Percentiles rank a stretch among this genome's conserved stretches.
Evolutionary conservation across 139 green algal species (phyloP).

Genomic region (Yamagishiella unicocca): DNA sequence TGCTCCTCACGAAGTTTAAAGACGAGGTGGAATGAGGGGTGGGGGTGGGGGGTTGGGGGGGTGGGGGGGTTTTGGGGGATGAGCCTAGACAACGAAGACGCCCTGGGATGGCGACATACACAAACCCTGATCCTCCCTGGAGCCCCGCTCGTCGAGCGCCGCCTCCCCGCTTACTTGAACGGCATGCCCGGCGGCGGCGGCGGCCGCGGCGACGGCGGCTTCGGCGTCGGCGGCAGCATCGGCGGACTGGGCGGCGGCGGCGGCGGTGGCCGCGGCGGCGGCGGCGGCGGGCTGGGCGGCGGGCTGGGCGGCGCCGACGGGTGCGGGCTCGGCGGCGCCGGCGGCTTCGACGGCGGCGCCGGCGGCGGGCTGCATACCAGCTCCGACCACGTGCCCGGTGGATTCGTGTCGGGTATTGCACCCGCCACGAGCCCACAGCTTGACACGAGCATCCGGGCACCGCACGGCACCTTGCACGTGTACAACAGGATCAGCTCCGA

Average conservation of each 20-base stretch:
- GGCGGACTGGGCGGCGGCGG: background rate
- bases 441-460: background rate
- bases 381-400: background rate
- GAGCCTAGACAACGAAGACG: too few relatives aligned
- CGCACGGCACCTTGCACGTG: background rate
- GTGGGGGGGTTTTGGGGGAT: too few relatives aligned
- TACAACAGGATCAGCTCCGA: slow-evolving; percentile 16
- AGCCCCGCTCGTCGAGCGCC: too few relatives aligned
- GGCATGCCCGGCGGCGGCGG: background rate
- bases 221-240: background rate
- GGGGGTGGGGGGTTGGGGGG: too few relatives aligned
- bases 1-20: too few relatives aligned
- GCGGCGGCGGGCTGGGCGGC: background rate
- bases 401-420: background rate
- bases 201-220: background rate
- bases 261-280: background rate
- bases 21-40: too few relatives aligned
- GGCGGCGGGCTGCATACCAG: background rate
- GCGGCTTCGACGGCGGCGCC: background rate
- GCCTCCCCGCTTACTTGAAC: background rate
- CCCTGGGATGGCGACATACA: too few relatives aligned
- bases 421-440: background rate
- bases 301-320: background rate
- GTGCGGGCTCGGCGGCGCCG: background rate
- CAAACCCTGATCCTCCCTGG: too few relatives aligned